Percentiles rank a stretch among this genome's conserved stretches.
Conservation (phyloP, 257 asterid species). For the Linderniella brevidens region DNA sequence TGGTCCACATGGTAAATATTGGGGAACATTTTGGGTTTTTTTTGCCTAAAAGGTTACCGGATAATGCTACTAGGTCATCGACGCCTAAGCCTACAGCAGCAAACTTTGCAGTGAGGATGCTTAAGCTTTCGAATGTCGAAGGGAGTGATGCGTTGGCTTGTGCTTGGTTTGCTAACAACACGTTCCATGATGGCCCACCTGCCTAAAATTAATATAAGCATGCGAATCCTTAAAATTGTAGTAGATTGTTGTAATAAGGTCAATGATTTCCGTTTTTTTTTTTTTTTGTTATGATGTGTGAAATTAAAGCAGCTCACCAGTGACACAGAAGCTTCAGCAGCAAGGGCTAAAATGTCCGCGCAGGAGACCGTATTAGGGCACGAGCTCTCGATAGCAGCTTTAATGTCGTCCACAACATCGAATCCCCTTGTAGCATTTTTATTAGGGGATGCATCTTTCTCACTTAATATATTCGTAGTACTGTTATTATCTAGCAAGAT, state of each 20-base stretch:
- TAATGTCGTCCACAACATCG: conserved; percentile 18
- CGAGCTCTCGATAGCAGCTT: conserved; percentile 17
- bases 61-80: conserved; percentile 23
- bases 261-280: too few species aligned
- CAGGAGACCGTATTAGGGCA: conserved; percentile 27
- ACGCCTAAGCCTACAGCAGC: conserved; percentile 11
- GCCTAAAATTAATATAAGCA: too few species aligned
- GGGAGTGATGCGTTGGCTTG: conserved; percentile 15
- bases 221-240: too few species aligned
- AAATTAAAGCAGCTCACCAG: conserved; percentile 10
- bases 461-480: conserved; percentile 16
- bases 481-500: conserved; percentile 14
- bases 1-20: too few species aligned
- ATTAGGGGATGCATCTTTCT: conserved; percentile 17
- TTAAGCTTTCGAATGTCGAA: conserved; percentile 9
- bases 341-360: conserved; percentile 23
- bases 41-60: too few species aligned
- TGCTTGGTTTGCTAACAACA: conserved; percentile 16
- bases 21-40: too few species aligned
- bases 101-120: conserved; percentile 9
- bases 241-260: too few species aligned
- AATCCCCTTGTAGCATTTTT: conserved; percentile 10
- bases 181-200: conserved; percentile 24
- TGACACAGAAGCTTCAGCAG: conserved; percentile 16
- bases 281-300: too few species aligned